Base-by-base conservation (phyloP, 2,329 filamentous ascomycete genomes). In the Saccharata proteae region DNA sequence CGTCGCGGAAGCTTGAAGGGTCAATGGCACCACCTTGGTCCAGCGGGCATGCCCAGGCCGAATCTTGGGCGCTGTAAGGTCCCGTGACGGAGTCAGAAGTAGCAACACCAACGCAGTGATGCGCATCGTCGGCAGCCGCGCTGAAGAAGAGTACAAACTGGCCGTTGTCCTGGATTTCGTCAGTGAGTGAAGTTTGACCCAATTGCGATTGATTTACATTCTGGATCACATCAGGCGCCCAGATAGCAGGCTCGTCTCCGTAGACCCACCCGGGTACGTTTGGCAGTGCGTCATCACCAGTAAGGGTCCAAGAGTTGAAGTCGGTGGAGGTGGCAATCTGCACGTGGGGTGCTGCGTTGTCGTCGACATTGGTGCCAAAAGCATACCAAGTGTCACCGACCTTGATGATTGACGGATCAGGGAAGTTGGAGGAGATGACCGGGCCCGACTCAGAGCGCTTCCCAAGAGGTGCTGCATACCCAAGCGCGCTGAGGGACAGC, bases 71-170 rank as follows among this genome's bases (percentile, higher is more conserved):
- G 11, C 45, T 49, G 43, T 71, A 78, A 0, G 72, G 73, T 0
- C 74, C 73, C 3, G 55, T 43, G 22, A 64, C 51, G 12, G 44
- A 48, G 18, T 57, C 41, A 0, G 71, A 62, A 4, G 64, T 58
- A 3, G 73, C 73, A 4, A 60, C 61, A 24, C 73, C 74, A 36
- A 78, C 54, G 53, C 74, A 79, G 49, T 78, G 72, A 26, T 58
- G 52, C 20, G 45, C 47, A n/a, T 44, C 47, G 7, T 55, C 58
- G 26, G 59, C 54, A 41, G 65, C 52, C 12, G 64, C 71, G 4
- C 65, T 61, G 47, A 71, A 77, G 55, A 76, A 76, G 55, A 77
- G 62, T 24, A 75, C 62, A 44, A 70, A 77, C 16, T 52, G 59
- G n/a, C 66, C 68, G 34, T 59, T 51, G 16, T 40, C 40, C 40